phyloP scores from a whole-genome alignment of 2,329 filamentous ascomycete species.

The Aspergillus sp. region DNA sequence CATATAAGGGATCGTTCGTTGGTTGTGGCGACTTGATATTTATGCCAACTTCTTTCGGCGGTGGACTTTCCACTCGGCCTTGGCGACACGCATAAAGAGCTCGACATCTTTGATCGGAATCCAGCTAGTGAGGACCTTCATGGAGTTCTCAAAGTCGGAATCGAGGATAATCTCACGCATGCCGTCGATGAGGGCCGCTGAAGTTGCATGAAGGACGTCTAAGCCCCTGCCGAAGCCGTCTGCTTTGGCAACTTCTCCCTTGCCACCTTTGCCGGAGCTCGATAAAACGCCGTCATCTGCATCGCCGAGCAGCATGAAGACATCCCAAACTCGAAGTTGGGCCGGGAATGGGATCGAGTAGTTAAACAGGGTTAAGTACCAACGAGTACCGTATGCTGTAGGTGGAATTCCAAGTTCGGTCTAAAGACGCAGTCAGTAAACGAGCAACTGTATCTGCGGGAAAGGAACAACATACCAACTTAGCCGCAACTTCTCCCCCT shows the following conservation, averaged over 20 bases:
- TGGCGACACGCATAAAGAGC: constrained; percentile 85
- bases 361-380: constrained; percentile 98
- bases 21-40: background rate
- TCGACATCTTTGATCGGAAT: constrained; percentile 94
- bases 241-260: constrained; percentile 25
- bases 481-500: constrained; percentile 75
- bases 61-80: constrained; percentile 80
- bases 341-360: constrained; percentile 93
- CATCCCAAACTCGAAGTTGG: constrained; percentile 95
- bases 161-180: constrained; percentile 86
- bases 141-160: constrained; percentile 94
- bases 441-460: background rate
- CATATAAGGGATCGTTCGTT: background rate
- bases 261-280: constrained; percentile 24
- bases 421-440: constrained; percentile 4
- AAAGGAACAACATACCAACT: constrained; percentile 66
- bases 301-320: constrained; percentile 93
- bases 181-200: constrained; percentile 87
- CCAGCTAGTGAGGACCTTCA: constrained; percentile 95
- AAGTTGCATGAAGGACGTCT: constrained; percentile 86
- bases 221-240: constrained; percentile 66
- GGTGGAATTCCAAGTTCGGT: constrained; percentile 78
- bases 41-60: constrained; percentile 50
- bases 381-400: constrained; percentile 92
- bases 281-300: constrained; percentile 52